Evolutionary conservation across 495 filamentous ascomycete genomes (phyloP).

Genomic region (Podospora didyma): DNA sequence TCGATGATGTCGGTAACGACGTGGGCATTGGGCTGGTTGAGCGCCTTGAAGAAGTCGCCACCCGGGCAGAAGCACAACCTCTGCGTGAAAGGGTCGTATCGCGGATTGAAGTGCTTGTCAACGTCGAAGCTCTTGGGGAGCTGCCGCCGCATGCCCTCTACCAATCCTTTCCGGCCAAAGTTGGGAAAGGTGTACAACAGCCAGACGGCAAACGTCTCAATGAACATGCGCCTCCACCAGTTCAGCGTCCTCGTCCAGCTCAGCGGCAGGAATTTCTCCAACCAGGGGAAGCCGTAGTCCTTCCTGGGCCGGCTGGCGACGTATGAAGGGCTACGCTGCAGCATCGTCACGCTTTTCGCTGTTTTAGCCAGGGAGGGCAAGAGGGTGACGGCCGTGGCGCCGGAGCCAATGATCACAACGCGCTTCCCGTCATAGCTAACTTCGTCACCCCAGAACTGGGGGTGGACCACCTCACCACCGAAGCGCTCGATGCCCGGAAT

Average conservation of each 20-base stretch:
- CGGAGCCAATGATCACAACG: slow-evolving; percentile 53
- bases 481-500: slow-evolving; percentile 61
- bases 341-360: slow-evolving; percentile 50
- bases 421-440: slow-evolving; percentile 47
- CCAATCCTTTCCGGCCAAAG: slow-evolving; percentile 44
- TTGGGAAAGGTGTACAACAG: slow-evolving; percentile 46
- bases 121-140: slow-evolving; percentile 53
- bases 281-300: slow-evolving; percentile 20
- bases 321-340: slow-evolving; percentile 57
- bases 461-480: slow-evolving; percentile 52
- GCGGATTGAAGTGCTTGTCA: slow-evolving; percentile 67
- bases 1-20: slow-evolving; percentile 68
- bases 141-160: slow-evolving; percentile 33
- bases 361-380: slow-evolving; percentile 47
- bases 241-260: slow-evolving; percentile 28
- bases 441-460: slow-evolving; percentile 59
- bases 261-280: slow-evolving; percentile 38
- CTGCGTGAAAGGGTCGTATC: slow-evolving; percentile 71
- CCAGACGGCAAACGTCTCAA: slow-evolving; percentile 27
- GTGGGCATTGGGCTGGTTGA: slow-evolving; percentile 53
- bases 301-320: slow-evolving; percentile 49
- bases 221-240: slow-evolving; percentile 32
- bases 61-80: slow-evolving; percentile 67
- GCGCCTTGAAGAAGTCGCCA: slow-evolving; percentile 65
- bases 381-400: slow-evolving; percentile 56